A percentile compares a stretch with the other conserved stretches of the same genome.
phyloP scores from a whole-genome alignment of 2,329 filamentous ascomycete species.

The Pezizomycotina sp. region DNA sequence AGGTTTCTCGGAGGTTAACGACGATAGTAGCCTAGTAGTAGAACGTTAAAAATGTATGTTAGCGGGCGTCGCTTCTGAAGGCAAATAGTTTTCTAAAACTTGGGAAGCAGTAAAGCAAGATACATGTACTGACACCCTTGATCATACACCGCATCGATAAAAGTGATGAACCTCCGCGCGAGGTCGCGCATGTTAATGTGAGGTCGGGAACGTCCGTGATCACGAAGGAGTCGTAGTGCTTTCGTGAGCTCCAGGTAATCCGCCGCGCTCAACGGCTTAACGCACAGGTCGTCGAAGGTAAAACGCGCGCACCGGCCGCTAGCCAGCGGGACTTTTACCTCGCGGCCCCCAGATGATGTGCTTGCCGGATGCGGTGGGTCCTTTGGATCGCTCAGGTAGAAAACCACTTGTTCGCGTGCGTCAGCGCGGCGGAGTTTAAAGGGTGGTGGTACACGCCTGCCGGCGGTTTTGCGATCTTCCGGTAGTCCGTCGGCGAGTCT shows the following conservation, averaged over 20 bases:
- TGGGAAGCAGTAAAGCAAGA: background rate
- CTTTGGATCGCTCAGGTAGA: conserved; percentile 76
- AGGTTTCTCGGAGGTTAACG: conserved; percentile 76
- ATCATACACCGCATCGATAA: conserved; percentile 93
- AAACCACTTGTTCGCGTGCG: conserved; percentile 91
- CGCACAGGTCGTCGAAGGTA: conserved; percentile 82
- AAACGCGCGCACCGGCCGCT: conserved; percentile 82
- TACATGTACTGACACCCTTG: background rate
- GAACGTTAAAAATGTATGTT: background rate
- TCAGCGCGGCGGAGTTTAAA: conserved; percentile 57
- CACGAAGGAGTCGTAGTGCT: conserved; percentile 86
- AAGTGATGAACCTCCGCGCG: conserved; percentile 86
- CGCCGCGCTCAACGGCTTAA: conserved; percentile 71
- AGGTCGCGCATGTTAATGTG: conserved; percentile 70
- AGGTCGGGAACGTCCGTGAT: conserved; percentile 84
- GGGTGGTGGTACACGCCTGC: conserved; percentile 89
- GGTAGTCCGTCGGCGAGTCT: conserved; percentile 88
- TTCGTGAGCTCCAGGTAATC: conserved; percentile 88
- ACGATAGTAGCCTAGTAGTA: conserved; percentile 80
- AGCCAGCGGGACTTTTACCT: conserved; percentile 72
- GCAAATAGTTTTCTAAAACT: background rate
- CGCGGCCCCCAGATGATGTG: conserved; percentile 81
- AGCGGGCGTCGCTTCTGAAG: background rate
- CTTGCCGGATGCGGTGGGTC: conserved; percentile 60
- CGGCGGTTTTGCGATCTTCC: conserved; percentile 83